Evolutionary conservation across 176 grass and related monocot species (phyloP).

Genomic region (Zoysia pacifica): DNA sequence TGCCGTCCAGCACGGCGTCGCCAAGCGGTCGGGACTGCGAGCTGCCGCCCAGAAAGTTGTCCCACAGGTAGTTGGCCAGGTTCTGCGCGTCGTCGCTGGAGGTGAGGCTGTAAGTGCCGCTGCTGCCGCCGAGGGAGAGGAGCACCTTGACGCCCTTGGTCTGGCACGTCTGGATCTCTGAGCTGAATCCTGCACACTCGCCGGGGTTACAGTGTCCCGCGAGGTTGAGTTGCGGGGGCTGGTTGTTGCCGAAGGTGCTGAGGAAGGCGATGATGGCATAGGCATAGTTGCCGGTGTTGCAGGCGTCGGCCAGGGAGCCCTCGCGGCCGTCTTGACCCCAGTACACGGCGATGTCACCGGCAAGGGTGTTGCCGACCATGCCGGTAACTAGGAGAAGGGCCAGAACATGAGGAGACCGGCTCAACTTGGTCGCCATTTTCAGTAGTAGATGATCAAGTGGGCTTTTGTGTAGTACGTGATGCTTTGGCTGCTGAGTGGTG

Average conservation of each 20-base stretch:
- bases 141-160: conserved; percentile 53
- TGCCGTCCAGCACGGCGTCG: conserved; percentile 66
- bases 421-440: conserved; percentile 38
- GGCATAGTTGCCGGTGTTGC: conserved; percentile 54
- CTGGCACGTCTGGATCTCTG: conserved; percentile 61
- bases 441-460: neutral
- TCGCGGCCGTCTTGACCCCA: conserved; percentile 72
- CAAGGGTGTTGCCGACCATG: conserved; percentile 32
- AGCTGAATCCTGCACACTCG: conserved; percentile 37
- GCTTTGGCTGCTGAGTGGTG: conserved; percentile 39
- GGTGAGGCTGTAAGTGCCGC: conserved; percentile 42
- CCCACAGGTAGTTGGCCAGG: conserved; percentile 72
- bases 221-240: conserved; percentile 58
- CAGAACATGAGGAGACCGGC: conserved; percentile 25
- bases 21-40: conserved; percentile 48
- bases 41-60: conserved; percentile 59
- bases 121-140: conserved; percentile 61
- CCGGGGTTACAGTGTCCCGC: conserved; percentile 58
- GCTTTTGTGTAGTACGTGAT: neutral
- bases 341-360: conserved; percentile 71
- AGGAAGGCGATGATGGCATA: conserved; percentile 57
- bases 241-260: conserved; percentile 63
- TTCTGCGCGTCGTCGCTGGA: conserved; percentile 55
- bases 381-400: conserved; percentile 39
- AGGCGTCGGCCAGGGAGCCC: conserved; percentile 59